These are phyloP conservation scores for Salix brachista DNA, from an alignment of 345 rosid genomes.

Conservation along the genomic window DNA sequence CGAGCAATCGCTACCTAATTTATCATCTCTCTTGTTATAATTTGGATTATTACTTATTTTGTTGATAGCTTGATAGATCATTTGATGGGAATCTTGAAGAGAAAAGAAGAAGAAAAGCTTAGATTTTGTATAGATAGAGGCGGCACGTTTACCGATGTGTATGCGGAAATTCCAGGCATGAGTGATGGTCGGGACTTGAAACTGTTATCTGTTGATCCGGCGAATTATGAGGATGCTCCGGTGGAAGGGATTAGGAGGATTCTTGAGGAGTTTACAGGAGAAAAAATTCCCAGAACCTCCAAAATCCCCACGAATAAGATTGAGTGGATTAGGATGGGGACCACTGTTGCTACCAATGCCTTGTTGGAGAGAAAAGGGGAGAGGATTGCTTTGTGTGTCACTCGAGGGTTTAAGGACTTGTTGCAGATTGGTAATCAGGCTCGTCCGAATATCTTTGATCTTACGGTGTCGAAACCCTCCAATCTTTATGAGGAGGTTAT, in stretches of 20 bases:
- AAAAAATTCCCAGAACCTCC: slow-evolving; percentile 57
- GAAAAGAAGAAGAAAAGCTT: slow-evolving; percentile 42
- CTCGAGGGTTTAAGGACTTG: slow-evolving; percentile 79
- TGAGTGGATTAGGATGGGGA: slow-evolving; percentile 98
- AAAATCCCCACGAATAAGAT: slow-evolving; percentile 87
- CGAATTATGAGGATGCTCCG: slow-evolving; percentile 94
- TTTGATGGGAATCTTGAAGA: slow-evolving; percentile 41
- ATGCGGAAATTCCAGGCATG: slow-evolving; percentile 85
- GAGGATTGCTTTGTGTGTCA: slow-evolving; percentile 84
- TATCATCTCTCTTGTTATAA: too few species aligned
- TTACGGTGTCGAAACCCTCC: slow-evolving; percentile 69
- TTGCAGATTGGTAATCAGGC: slow-evolving; percentile 97
- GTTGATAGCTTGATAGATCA: too few species aligned
- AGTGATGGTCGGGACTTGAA: slow-evolving; percentile 69
- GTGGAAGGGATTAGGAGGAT: slow-evolving; percentile 91
- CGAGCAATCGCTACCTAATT: too few species aligned
- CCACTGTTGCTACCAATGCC: slow-evolving; percentile 93
- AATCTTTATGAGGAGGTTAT: slow-evolving; percentile 84
- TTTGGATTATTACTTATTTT: too few species aligned
- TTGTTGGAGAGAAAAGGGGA: slow-evolving; percentile 93
- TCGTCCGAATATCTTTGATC: slow-evolving; percentile 80
- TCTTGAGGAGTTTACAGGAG: slow-evolving; percentile 69
- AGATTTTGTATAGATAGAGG: slow-evolving; percentile 92
- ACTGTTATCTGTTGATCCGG: slow-evolving; percentile 88
- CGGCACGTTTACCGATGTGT: slow-evolving; percentile 95